Percentiles rank a stretch among this genome's conserved stretches.
Evolutionary conservation across 345 rosid species (phyloP).

Genomic region (Psidium friedrichsthalianum): DNA sequence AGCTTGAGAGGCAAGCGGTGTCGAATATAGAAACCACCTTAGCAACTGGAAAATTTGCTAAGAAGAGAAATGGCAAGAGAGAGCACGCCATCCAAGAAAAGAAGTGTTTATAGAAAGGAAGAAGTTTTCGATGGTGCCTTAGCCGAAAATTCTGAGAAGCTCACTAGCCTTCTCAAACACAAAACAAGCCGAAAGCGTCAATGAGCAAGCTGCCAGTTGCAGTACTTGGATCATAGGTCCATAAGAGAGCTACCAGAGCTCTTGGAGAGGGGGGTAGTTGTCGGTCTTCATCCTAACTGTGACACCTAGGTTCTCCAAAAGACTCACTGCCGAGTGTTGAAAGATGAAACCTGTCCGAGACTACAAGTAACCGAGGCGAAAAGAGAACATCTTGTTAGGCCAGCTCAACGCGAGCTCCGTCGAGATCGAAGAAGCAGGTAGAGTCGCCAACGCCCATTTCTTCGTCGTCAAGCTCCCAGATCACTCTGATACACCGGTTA

Average conservation of each 20-base stretch:
- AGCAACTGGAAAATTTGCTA: slow-evolving; percentile 33
- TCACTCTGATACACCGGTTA: too few relatives aligned
- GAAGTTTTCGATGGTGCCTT: slow-evolving; percentile 53
- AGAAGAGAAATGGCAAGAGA: slow-evolving; percentile 48
- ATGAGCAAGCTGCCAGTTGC: slow-evolving; percentile 81
- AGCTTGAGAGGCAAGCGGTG: slow-evolving; percentile 29
- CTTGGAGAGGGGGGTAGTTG: slow-evolving; percentile 88
- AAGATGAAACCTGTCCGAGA: too few relatives aligned
- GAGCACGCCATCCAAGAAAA: slow-evolving; percentile 31
- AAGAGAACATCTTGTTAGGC: too few relatives aligned
- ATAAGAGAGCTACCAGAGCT: slow-evolving; percentile 77
- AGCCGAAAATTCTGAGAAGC: slow-evolving; percentile 30
- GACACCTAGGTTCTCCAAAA: slow-evolving; percentile 71
- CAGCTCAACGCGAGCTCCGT: too few relatives aligned
- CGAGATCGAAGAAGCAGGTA: too few relatives aligned
- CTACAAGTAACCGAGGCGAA: too few relatives aligned
- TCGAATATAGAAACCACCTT: slow-evolving; percentile 17
- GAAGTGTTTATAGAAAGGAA: slow-evolving; percentile 12
- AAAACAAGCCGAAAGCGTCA: slow-evolving; percentile 92
- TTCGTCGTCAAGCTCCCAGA: too few relatives aligned
- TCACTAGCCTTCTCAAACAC: slow-evolving; percentile 24
- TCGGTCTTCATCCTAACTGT: slow-evolving; percentile 89
- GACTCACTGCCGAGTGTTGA: too few relatives aligned
- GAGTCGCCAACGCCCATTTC: too few relatives aligned
- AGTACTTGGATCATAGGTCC: slow-evolving; percentile 77